phyloP scores from a whole-genome alignment of 2,329 filamentous ascomycete species.

The Colletotrichum higginsianum region DNA sequence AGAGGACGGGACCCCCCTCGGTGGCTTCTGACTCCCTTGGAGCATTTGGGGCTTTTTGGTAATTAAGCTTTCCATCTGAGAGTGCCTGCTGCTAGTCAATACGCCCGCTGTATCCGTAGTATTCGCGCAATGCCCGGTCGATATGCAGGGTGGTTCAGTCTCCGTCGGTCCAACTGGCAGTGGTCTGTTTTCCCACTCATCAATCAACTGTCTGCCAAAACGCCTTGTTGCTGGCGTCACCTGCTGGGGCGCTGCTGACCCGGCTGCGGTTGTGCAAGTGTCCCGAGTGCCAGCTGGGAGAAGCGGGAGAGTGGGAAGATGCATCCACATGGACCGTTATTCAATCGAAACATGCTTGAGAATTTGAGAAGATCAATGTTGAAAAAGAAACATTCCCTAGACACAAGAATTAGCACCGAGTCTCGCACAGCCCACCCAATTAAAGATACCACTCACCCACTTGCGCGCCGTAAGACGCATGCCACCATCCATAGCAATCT shows the following conservation, averaged over 20 bases:
- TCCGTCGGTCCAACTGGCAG: constrained; percentile 8
- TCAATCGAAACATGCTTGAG: constrained; percentile 14
- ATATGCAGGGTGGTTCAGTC: constrained; percentile 32
- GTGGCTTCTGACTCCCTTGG: constrained; percentile 8
- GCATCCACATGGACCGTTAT: constrained; percentile 12
- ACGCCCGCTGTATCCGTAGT: constrained; percentile 29
- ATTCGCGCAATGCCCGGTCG: constrained; percentile 37
- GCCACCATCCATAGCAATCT: constrained; percentile 12
- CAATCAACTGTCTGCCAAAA: constrained; percentile 21
- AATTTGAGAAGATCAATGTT: constrained; percentile 3
- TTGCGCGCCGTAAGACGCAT: constrained; percentile 7
- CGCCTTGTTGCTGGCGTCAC: constrained; percentile 27
- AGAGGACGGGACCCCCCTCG: not conserved
- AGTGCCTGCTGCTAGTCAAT: constrained; percentile 22
- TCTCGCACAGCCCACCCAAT: constrained; percentile 15
- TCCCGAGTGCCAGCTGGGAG: constrained; percentile 18
- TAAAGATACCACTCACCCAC: not conserved
- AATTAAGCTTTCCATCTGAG: constrained; percentile 38
- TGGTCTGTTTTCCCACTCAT: constrained; percentile 8
- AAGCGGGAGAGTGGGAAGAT: not conserved
- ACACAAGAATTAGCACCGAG: not conserved
- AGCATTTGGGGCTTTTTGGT: not conserved
- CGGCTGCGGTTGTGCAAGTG: constrained; percentile 17
- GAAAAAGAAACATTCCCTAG: constrained; percentile 14
- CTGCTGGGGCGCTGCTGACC: constrained; percentile 19